These are phyloP conservation scores for Anisodus acutangulus DNA, from an alignment of 257 asterid genomes.

Conservation along the genomic window DNA sequence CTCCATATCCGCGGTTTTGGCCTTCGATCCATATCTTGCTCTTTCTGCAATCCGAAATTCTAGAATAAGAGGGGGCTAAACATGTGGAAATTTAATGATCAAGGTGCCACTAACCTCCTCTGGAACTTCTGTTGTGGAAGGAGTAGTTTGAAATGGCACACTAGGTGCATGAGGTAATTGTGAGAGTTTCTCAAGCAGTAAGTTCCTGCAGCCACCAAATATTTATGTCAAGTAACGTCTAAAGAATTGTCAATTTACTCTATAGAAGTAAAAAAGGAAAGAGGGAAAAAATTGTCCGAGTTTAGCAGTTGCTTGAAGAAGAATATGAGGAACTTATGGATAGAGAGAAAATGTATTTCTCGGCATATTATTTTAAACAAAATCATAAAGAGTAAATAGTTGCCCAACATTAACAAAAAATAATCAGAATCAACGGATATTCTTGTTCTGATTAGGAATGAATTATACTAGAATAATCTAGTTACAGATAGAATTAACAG, in stretches of 20 bases:
- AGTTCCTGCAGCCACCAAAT: conserved; percentile 56
- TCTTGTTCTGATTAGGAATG: background rate
- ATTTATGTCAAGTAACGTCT: background rate
- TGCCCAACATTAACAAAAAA: background rate
- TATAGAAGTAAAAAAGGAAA: conserved; percentile 1
- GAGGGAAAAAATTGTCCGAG: background rate
- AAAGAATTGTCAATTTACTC: background rate
- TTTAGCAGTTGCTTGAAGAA: conserved; percentile 4
- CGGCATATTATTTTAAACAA: background rate
- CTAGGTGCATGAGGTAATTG: conserved; percentile 82
- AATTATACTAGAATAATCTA: background rate
- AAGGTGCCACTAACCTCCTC: conserved; percentile 62
- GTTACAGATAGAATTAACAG: background rate
- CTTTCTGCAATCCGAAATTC: conserved; percentile 52
- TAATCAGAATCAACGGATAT: background rate
- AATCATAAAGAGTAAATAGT: background rate
- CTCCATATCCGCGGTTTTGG: conserved; percentile 90
- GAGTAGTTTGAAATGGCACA: conserved; percentile 74
- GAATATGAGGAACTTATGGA: background rate
- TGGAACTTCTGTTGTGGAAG: conserved; percentile 67
- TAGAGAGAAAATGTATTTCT: background rate
- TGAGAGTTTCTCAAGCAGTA: conserved; percentile 76
- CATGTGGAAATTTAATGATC: conserved; percentile 17
- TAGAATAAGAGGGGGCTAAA: conserved; percentile 32
- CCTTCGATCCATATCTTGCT: conserved; percentile 75